Conservation (phyloP, 371 early-diverging fungal species). For the Rhizopus arrhizus region DNA sequence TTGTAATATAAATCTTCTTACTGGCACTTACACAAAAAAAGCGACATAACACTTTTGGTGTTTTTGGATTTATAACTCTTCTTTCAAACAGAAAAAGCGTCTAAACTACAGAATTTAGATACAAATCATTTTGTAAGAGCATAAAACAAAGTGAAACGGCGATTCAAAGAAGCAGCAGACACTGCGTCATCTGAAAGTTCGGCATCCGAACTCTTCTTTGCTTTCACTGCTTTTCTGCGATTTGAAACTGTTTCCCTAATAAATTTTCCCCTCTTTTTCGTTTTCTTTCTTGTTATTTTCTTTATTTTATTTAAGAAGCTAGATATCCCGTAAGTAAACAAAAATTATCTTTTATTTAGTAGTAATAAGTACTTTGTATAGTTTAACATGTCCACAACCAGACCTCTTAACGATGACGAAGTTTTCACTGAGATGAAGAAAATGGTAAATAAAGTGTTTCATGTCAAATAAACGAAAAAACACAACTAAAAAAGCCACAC, state of each 20-base stretch:
- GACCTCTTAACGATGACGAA: conserved; percentile 90
- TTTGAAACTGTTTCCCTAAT: background rate
- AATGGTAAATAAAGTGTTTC: conserved; percentile 61
- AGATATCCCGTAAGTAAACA: background rate
- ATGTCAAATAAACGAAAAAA: background rate
- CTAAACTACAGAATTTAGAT: too few species aligned
- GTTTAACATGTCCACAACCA: conserved; percentile 45
- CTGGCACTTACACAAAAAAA: too few species aligned
- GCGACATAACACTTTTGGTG: too few species aligned
- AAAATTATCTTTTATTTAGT: background rate
- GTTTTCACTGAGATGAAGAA: conserved; percentile 87
- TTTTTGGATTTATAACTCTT: too few species aligned
- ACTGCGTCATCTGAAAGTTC: conserved; percentile 7
- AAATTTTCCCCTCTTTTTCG: background rate
- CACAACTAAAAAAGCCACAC: background rate
- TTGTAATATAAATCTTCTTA: too few species aligned
- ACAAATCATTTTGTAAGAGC: too few species aligned
- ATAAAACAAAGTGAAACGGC: background rate
- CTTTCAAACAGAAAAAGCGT: too few species aligned
- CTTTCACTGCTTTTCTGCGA: background rate
- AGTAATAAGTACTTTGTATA: background rate
- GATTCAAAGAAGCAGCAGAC: background rate
- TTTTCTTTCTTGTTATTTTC: background rate
- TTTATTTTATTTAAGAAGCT: background rate
- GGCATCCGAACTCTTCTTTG: background rate